Evolutionary conservation across 805 yeast species (phyloP), one percentile per base, ranked within the genome.

Genomic region (Clavispora asparagi): DNA sequence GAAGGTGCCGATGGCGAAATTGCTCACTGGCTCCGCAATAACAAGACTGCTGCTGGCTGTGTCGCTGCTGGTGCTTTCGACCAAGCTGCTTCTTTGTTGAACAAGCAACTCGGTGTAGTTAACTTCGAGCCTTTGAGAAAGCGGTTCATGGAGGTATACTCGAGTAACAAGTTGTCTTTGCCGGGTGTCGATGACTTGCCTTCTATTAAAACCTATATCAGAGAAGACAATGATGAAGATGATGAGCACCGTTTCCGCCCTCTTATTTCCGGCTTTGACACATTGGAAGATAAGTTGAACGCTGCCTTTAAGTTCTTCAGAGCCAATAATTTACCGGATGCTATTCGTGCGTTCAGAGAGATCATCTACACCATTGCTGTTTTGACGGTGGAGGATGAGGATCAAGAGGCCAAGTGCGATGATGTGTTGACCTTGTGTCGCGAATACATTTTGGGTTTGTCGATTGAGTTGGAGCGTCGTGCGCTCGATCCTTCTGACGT

Each of bases 41-140:
- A 96, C 14, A 86, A 85, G 52, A 78, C 91, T 46, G 89, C 97
- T 5, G 97, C 96, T 28, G 89, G 88, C 26, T 87, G 89, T 57
- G 90, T 85, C 59, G 97, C 99, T 2, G 90, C 97, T 2, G 99
- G 99, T 57, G 87, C 95, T 5, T 92, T 92, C 63, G 97, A 90
- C 55, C 86, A 92, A 44, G 99, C 98, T 33, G 94, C 97, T 35
- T 95, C 90, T 59, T 79, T 95, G 61, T 77, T 94, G 58, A 82
- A 85, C 71, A 85, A 92, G 60, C 99, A 95, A 67, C 74, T 84
- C 39, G 99, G 97, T 57, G 79, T 88, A 43, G 83, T 80, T 26
- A 76, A 87, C 56, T 92, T 95, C 63, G 95, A 83, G 59, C 98
- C 98, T 12, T 77, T 94, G 57, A 82, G 92, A 68, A 62, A 74